Evolutionary conservation across 2,329 filamentous ascomycete species (phyloP), one percentile per base, ranked within the genome.

Genomic region (Talaromyces sp.): DNA sequence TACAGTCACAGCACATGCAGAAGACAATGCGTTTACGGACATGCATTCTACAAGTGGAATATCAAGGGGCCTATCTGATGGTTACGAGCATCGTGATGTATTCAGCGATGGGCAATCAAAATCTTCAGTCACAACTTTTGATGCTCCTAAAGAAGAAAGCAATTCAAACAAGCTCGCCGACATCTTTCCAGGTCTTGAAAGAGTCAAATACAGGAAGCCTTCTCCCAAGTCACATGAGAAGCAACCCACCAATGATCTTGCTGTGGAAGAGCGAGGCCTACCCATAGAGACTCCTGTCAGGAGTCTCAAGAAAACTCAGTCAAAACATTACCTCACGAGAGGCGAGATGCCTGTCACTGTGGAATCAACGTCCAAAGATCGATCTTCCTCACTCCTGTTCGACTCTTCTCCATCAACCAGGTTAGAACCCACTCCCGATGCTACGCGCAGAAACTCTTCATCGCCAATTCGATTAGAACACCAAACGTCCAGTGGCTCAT

Each of bases 331-430:
- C 27, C 61, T 70, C 17, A 45, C 47, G 27, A 17, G 41, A 15
- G 22, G 35, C 25, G 62, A 71, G 79, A 77, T 9, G 75, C 78
- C 63, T 41, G 22, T 17, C 31, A 27, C 43, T 52, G 3, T 63
- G 2, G 43, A 63, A 47, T 58, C 62, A 22, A 65, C 45, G 9
- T 54, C 65, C 35, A 81, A 81, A 67, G 78, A 83, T 64, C 77
- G 78, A 9, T 65, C 59, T 65, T 79, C 80, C 9, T 82, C 82
- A 15, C 75, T 79, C 33, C 73, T 83, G 4, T 82, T 84, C 69
- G 73, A 79, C 63, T 79, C 81, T 27, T 76, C 76, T 10, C 69
- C 69, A n/a, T 68, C 69, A 45, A 67, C 70, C 41, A 66, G 69
- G n/a, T 45, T 63, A 52, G 69, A 70, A n/a, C 56, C 64, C 58